These are phyloP conservation scores for Lepidopterella palustris DNA, from an alignment of 495 filamentous ascomycete genomes.

Conservation along the genomic window DNA sequence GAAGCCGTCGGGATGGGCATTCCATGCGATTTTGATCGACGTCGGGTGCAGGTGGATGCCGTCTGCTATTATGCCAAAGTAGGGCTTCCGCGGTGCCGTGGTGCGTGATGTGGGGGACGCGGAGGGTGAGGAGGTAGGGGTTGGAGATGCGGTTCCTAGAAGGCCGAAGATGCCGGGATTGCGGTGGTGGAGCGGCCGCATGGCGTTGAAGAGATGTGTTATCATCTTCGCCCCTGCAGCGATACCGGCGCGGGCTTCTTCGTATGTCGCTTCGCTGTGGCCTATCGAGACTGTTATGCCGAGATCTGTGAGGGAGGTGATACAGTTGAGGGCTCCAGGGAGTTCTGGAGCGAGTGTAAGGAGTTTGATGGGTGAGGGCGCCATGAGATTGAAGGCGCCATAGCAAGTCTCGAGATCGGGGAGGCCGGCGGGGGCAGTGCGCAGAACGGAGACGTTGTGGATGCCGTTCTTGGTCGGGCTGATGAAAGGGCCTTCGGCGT, in stretches of 20 bases:
- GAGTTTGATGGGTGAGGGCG: conserved; percentile 52
- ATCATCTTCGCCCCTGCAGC: conserved; percentile 71
- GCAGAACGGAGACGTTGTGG: conserved; percentile 62
- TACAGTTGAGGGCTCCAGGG: conserved; percentile 53
- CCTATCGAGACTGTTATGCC: conserved; percentile 68
- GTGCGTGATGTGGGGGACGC: conserved; percentile 17
- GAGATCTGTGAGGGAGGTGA: conserved; percentile 51
- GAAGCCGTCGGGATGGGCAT: conserved; percentile 54
- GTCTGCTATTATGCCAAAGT: conserved; percentile 60
- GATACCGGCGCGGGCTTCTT: conserved; percentile 60
- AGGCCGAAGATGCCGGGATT: conserved; percentile 80
- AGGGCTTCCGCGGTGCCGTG: conserved; percentile 46
- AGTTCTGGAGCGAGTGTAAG: conserved; percentile 79
- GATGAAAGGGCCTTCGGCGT: conserved; percentile 81
- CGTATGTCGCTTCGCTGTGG: conserved; percentile 76
- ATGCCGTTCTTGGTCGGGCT: conserved; percentile 63
- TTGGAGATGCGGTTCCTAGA: conserved; percentile 41
- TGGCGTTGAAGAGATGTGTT: conserved; percentile 87
- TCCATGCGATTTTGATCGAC: conserved; percentile 55
- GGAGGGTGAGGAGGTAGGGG: neutral
- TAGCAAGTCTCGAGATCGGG: conserved; percentile 61
- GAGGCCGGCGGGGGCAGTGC: conserved; percentile 43
- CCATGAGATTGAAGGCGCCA: conserved; percentile 53
- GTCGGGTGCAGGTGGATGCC: conserved; percentile 63
- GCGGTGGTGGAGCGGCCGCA: conserved; percentile 77